A percentile compares a stretch with the other conserved stretches of the same genome.
Evolutionary conservation across 2,329 filamentous ascomycete genomes (phyloP).

Genomic region (Colletotrichum somersetense): DNA sequence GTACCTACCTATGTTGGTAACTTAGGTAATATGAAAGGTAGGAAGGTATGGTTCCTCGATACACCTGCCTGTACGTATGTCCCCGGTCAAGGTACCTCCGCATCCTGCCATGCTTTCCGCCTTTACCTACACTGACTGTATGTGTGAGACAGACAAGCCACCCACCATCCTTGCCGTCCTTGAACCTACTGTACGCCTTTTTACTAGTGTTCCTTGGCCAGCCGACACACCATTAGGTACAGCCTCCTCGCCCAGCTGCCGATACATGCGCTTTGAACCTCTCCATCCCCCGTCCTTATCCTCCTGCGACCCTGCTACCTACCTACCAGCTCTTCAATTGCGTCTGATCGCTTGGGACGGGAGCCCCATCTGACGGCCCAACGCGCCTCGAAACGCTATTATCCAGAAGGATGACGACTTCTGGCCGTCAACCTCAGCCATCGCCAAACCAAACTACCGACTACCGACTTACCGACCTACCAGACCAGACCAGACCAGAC

Average conservation of each 20-base stretch:
- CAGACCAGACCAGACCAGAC: too few species aligned
- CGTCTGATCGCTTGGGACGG: neutral
- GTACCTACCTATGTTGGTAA: too few species aligned
- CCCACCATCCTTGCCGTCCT: neutral
- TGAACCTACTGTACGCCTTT: neutral
- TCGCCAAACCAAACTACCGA: too few species aligned
- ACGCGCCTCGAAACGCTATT: slow-evolving; percentile 12
- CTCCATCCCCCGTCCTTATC: neutral
- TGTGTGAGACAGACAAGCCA: neutral
- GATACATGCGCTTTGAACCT: neutral
- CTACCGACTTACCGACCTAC: too few species aligned
- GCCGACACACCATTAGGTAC: too few species aligned
- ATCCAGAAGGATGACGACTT: neutral
- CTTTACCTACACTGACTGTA: too few species aligned
- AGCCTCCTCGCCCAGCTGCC: neutral
- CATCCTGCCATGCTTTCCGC: neutral
- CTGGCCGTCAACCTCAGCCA: neutral
- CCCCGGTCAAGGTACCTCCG: too few species aligned
- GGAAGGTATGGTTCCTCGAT: too few species aligned
- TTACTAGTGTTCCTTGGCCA: too few species aligned
- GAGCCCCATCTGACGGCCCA: neutral
- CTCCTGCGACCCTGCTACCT: too few species aligned
- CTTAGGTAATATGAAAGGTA: too few species aligned
- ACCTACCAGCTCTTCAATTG: neutral
- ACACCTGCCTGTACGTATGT: too few species aligned